Percentiles rank a stretch among this genome's conserved stretches.
phyloP scores from a whole-genome alignment of 192 early-diverging fungal species.

The Backusella luteola region DNA sequence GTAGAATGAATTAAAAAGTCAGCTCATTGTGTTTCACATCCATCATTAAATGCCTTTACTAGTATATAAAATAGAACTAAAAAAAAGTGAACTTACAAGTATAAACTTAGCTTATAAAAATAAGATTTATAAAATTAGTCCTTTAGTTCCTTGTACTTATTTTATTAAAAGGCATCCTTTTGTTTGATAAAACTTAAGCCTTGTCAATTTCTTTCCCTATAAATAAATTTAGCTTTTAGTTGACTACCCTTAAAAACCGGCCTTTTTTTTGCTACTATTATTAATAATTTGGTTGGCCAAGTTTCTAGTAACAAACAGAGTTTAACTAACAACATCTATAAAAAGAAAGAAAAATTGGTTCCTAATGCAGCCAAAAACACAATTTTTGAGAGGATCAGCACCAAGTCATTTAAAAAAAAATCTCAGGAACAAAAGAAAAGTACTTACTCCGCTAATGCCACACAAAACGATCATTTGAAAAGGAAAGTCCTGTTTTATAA shows the following conservation, averaged over 20 bases:
- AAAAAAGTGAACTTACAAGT: not conserved
- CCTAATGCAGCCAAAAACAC: not conserved
- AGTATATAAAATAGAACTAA: not conserved
- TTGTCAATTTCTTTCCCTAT: not conserved
- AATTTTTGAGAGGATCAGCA: not conserved
- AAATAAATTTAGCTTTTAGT: not conserved
- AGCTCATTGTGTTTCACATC: constrained; percentile 4
- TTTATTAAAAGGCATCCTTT: not conserved
- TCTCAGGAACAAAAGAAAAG: not conserved
- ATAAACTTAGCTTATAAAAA: not conserved
- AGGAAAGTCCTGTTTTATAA: not conserved
- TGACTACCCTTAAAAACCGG: not conserved
- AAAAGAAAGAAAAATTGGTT: not conserved
- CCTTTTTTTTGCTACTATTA: not conserved
- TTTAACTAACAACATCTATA: not conserved
- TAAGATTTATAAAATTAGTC: not conserved
- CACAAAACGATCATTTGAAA: no score
- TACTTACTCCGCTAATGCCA: not conserved
- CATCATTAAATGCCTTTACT: not conserved
- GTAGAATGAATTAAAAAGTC: constrained; percentile 7
- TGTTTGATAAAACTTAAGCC: not conserved
- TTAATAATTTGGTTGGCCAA: not conserved
- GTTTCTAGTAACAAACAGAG: not conserved
- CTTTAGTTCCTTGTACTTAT: not conserved
- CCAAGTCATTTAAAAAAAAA: not conserved